A percentile compares a stretch with the other conserved stretches of the same genome.
These are phyloP conservation scores for Sporothrix schenckii DNA, from an alignment of 2,329 filamentous ascomycete species.

Conservation along the genomic window DNA sequence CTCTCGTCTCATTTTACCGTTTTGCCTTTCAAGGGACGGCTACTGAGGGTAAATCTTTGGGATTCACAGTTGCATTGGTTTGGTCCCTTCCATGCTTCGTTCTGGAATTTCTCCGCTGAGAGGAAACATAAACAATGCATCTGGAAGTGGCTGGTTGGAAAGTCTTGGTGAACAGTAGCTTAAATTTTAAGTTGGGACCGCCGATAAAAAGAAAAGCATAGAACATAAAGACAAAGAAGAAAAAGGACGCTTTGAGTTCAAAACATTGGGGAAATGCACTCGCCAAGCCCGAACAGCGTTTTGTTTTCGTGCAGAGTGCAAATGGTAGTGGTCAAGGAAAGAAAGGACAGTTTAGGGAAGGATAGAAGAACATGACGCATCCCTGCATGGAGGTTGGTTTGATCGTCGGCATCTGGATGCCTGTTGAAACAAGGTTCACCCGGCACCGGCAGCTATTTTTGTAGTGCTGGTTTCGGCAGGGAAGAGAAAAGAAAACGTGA, in stretches of 20 bases:
- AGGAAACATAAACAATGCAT: neutral
- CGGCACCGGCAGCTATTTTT: neutral
- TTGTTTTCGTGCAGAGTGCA: neutral
- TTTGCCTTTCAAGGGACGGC: neutral
- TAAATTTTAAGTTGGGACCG: neutral
- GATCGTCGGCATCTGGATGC: neutral
- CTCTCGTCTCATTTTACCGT: neutral
- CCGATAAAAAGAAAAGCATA: neutral
- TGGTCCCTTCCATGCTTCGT: neutral
- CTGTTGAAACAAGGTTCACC: conserved; percentile 1
- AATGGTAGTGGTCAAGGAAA: neutral
- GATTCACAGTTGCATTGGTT: neutral
- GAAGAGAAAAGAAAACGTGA: neutral
- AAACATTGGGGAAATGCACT: neutral
- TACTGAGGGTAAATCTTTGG: neutral
- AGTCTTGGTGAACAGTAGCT: neutral
- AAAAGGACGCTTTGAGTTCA: neutral
- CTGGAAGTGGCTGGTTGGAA: neutral
- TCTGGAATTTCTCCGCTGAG: neutral
- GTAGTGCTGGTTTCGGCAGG: neutral
- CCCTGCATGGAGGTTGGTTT: neutral
- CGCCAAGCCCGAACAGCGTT: neutral
- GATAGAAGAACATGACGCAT: conserved; percentile 7
- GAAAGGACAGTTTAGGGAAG: neutral
- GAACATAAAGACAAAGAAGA: neutral